Evolutionary conservation across 1,284 basidiomycete genomes (phyloP).

Genomic region (Cryptococcus sp.): DNA sequence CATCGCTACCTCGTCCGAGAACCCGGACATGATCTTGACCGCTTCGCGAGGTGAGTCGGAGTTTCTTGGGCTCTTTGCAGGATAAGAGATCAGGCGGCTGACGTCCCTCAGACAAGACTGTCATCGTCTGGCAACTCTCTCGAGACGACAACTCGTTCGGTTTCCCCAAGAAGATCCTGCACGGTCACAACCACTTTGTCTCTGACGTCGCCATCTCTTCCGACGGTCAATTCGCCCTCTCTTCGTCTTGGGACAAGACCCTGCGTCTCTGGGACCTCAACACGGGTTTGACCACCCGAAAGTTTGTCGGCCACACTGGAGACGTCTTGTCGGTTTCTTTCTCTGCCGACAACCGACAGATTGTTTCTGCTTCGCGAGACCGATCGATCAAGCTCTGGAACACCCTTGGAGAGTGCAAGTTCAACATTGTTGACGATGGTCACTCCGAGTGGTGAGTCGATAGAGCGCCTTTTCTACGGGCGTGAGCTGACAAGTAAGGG

Average conservation of each 20-base stretch:
- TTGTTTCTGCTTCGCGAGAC: slow-evolving; percentile 97
- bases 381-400: slow-evolving; percentile 99
- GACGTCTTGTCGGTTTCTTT: slow-evolving; percentile 98
- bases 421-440: slow-evolving; percentile 98
- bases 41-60: slow-evolving; percentile 80
- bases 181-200: slow-evolving; percentile 99
- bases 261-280: slow-evolving; percentile 99
- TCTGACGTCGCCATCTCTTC: slow-evolving; percentile 98
- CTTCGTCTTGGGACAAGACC: slow-evolving; percentile 99
- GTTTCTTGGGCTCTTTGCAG: neutral
- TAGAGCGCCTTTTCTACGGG: neutral
- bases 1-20: slow-evolving; percentile 93
- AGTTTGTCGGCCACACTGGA: slow-evolving; percentile 96
- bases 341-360: slow-evolving; percentile 96
- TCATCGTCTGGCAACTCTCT: slow-evolving; percentile 99
- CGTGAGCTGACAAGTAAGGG: slow-evolving; percentile 54
- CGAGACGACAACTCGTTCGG: slow-evolving; percentile 86
- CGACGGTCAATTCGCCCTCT: slow-evolving; percentile 98
- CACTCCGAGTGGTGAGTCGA: slow-evolving; percentile 83
- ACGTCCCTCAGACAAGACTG: slow-evolving; percentile 78
- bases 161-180: slow-evolving; percentile 93
- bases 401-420: slow-evolving; percentile 99
- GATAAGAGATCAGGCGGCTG: slow-evolving; percentile 11
- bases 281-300: slow-evolving; percentile 86
- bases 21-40: slow-evolving; percentile 93